Conservation (phyloP, 306 rosid species). For the Senna tora region DNA sequence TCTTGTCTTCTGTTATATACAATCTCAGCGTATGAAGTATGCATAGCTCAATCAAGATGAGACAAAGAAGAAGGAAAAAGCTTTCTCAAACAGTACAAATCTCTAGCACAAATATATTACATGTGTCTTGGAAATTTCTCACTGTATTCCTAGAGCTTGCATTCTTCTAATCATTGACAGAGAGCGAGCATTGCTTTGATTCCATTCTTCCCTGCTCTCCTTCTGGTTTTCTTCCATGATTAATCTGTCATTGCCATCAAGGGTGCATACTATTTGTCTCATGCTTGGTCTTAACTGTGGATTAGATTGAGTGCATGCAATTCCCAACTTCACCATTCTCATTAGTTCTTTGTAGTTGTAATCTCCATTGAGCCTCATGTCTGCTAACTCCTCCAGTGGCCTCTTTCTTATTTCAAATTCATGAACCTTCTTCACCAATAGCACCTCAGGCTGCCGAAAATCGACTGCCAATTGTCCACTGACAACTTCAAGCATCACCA, state of each 20-base stretch:
- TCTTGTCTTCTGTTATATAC: conserved; percentile 27
- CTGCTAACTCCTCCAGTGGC: conserved; percentile 73
- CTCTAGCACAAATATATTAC: conserved; percentile 19
- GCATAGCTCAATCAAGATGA: conserved; percentile 33
- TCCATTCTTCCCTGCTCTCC: conserved; percentile 82
- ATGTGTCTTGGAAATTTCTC: conserved; percentile 31
- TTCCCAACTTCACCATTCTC: conserved; percentile 69
- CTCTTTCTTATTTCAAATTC: conserved; percentile 60
- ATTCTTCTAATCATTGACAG: conserved; percentile 72
- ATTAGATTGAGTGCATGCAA: conserved; percentile 67
- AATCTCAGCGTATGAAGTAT: conserved; percentile 27
- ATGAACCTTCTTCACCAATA: conserved; percentile 75
- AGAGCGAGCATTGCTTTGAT: conserved; percentile 56
- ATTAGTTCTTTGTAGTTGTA: conserved; percentile 63
- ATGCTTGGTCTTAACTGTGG: conserved; percentile 75
- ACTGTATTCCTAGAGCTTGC: conserved; percentile 94
- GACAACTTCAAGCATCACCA: conserved; percentile 80
- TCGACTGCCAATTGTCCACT: conserved; percentile 89
- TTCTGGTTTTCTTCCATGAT: conserved; percentile 40
- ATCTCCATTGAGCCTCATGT: conserved; percentile 64
- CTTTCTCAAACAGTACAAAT: conserved; percentile 35
- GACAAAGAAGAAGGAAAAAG: conserved; percentile 31
- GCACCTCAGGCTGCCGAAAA: conserved; percentile 82
- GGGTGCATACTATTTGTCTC: conserved; percentile 74
- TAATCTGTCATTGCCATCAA: conserved; percentile 74